Evolutionary conservation across 116 monocot genomes (phyloP), one percentile per base, ranked within the genome.

Genomic region (Thalassia testudinum): DNA sequence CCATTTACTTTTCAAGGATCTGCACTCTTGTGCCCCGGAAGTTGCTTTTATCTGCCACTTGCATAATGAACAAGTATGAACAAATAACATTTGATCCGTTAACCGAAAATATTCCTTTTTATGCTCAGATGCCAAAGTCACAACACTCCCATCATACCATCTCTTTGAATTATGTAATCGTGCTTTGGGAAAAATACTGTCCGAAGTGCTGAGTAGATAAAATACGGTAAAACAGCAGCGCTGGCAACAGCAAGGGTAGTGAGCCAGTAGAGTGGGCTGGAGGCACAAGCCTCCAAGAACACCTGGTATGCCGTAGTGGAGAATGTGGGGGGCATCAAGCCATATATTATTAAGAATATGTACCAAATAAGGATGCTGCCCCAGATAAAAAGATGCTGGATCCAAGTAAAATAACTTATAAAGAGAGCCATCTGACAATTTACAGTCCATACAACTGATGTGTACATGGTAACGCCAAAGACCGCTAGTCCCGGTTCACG

Each of bases 381-480:
- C 78, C 78, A 85, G 49, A 91, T 82, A 55, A 82, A 68, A 18
- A 91, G 48, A 71, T 81, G 85, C 12, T 91, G 91, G 20, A 91
- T 71, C 49, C 81, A 63, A 24, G 85, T 91, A 64, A 91, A 78
- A 62, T 91, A 81, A 74, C 64, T 71, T 56, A 85, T 58, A 5
- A 57, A 70, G n/a, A 91, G 71, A 1, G 91, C 81, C 75, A 91
- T 75, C 57, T 91, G 91, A 37, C 75, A 71, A 58, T 81, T 91
- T 7, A 85, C 91, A 5, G 75, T 75, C 85, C 91, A 91, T 1
- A 91, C 66, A 15, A 91, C 74, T 16, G 71, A 70, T 1, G 85
- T 81, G 64, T 81, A 91, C 85, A 91, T 81, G 50, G 76, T 66
- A 50, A 61, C 57, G 0, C 85, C 91, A 8, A 91, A 65, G 18